A percentile compares a stretch with the other conserved stretches of the same genome.
Conservation (phyloP, 768 basidiomycete genomes). For the Tylopilus vinaceipallidus region DNA sequence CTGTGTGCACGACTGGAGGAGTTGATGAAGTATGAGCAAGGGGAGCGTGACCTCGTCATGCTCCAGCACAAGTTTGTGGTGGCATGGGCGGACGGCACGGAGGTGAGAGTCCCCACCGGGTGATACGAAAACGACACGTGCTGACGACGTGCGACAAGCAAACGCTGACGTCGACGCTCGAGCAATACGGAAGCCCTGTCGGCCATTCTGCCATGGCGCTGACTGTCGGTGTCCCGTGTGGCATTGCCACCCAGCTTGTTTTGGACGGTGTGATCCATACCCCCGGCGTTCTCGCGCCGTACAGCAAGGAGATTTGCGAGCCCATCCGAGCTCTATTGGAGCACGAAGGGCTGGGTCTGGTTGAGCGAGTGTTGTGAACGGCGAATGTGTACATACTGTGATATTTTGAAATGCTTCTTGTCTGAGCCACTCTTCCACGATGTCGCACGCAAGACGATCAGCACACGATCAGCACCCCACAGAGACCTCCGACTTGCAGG, state of each 20-base stretch:
- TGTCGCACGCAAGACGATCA: conserved; percentile 28
- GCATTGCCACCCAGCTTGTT: conserved; percentile 89
- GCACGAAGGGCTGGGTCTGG: conserved; percentile 69
- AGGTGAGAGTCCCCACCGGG: conserved; percentile 39
- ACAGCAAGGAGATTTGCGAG: conserved; percentile 81
- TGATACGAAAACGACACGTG: background rate
- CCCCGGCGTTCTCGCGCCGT: conserved; percentile 84
- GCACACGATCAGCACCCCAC: conserved; percentile 64
- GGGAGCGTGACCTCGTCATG: conserved; percentile 95
- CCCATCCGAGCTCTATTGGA: conserved; percentile 67
- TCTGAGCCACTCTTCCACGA: conserved; percentile 7
- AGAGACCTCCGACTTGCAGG: conserved; percentile 58
- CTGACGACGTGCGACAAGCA: conserved; percentile 43
- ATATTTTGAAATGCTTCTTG: too few relatives aligned
- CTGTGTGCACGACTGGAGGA: conserved; percentile 88
- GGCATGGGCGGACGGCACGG: conserved; percentile 79
- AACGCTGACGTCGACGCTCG: conserved; percentile 87
- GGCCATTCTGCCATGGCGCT: conserved; percentile 91
- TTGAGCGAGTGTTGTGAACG: conserved; percentile 62
- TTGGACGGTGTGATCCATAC: conserved; percentile 79
- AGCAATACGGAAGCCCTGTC: conserved; percentile 76
- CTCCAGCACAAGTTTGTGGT: conserved; percentile 98
- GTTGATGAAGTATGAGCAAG: conserved; percentile 87
- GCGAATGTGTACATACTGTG: too few relatives aligned
- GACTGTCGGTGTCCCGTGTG: conserved; percentile 91